These are phyloP conservation scores for Populus simonii DNA, from an alignment of 345 rosid genomes.

Conservation along the genomic window DNA sequence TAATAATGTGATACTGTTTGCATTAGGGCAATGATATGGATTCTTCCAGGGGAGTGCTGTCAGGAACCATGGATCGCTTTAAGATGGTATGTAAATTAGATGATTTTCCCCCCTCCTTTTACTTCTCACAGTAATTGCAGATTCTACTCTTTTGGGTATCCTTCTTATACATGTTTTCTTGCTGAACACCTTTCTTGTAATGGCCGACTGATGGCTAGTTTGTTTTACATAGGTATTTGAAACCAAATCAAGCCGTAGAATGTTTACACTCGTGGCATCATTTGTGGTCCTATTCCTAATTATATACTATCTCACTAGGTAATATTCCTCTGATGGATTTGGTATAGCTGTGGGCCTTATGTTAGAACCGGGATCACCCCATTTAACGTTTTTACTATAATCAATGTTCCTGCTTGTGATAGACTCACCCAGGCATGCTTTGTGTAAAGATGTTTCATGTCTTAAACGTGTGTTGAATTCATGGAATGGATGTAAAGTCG, in stretches of 20 bases:
- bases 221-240: constrained; percentile 61
- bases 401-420: constrained; percentile 25
- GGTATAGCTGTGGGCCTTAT: constrained; percentile 10
- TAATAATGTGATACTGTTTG: constrained; percentile 12
- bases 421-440: constrained; percentile 13
- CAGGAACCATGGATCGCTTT: constrained; percentile 94
- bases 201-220: constrained; percentile 10
- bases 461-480: constrained; percentile 2
- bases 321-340: constrained; percentile 15
- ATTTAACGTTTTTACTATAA: constrained; percentile 12
- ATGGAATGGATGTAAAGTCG: constrained; percentile 11
- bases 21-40: constrained; percentile 93
- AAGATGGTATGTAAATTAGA: constrained; percentile 55
- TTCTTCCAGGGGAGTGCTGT: constrained; percentile 79
- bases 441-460: constrained; percentile 27
- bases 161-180: not conserved
- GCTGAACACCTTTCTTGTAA: not conserved
- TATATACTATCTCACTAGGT: constrained; percentile 80
- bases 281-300: constrained; percentile 78
- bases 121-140: constrained; percentile 4
- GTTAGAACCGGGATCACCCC: constrained; percentile 22
- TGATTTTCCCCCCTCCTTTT: not conserved
- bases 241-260: constrained; percentile 88
- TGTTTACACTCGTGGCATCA: constrained; percentile 80
- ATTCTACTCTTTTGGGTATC: not conserved